These are phyloP conservation scores for Boechera stricta DNA, from an alignment of 345 rosid genomes.

Conservation along the genomic window DNA sequence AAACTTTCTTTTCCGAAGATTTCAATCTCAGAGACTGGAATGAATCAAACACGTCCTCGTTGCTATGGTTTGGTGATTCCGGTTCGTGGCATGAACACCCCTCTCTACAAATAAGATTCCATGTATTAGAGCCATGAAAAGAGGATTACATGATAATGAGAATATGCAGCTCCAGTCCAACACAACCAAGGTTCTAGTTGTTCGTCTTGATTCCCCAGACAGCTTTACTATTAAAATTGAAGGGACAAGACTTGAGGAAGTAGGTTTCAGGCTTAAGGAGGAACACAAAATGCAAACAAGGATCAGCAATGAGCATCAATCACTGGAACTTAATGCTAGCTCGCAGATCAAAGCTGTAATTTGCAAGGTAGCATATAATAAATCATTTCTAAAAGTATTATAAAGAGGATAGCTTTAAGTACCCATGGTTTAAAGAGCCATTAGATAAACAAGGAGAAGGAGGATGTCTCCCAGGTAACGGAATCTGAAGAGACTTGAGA, in stretches of 20 bases:
- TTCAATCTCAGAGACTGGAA: conserved; percentile 68
- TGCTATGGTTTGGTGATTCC: conserved; percentile 33
- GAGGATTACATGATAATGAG: background rate
- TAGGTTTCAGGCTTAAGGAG: background rate
- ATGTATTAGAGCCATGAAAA: conserved; percentile 18
- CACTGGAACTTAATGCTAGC: background rate
- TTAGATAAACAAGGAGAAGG: conserved; percentile 70
- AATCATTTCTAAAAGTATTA: background rate
- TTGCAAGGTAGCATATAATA: background rate
- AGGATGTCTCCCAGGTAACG: conserved; percentile 91
- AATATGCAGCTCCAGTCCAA: conserved; percentile 24
- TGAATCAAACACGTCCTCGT: conserved; percentile 55
- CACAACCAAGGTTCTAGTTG: background rate
- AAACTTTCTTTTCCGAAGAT: conserved; percentile 52
- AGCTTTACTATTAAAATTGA: background rate
- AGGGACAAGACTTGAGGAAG: conserved; percentile 6
- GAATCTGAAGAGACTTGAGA: conserved; percentile 75
- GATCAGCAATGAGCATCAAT: conserved; percentile 14
- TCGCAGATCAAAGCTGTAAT: background rate
- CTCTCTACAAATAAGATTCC: conserved; percentile 53
- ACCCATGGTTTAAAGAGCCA: conserved; percentile 60
- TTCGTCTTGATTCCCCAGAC: background rate
- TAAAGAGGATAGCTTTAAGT: conserved; percentile 6
- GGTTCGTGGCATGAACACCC: conserved; percentile 45
- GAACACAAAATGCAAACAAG: background rate